A percentile compares a stretch with the other conserved stretches of the same genome.
These are phyloP conservation scores for Lepraria neglecta DNA, from an alignment of 495 filamentous ascomycete species.

Conservation along the genomic window DNA sequence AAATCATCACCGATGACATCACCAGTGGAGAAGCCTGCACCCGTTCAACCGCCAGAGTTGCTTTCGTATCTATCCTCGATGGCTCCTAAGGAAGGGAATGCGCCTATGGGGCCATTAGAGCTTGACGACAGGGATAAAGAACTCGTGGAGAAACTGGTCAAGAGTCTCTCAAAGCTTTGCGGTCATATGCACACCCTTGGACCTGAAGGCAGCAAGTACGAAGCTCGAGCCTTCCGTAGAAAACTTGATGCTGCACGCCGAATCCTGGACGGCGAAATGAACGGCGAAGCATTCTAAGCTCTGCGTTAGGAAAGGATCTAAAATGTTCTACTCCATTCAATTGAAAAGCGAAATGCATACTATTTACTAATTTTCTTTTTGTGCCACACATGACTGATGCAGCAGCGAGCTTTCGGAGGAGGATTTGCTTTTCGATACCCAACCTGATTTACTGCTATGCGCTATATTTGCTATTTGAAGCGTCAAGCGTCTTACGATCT, in stretches of 20 bases:
- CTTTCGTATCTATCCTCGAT: constrained; percentile 37
- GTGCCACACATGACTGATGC: neutral
- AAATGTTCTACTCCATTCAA: neutral
- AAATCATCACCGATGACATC: constrained; percentile 19
- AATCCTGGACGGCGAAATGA: constrained; percentile 59
- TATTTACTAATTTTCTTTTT: neutral
- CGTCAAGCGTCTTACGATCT: neutral
- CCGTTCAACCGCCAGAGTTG: constrained; percentile 39
- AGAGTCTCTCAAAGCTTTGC: constrained; percentile 65
- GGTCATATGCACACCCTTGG: constrained; percentile 57
- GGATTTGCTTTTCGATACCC: constrained; percentile 6
- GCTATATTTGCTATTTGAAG: neutral
- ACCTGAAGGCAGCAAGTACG: constrained; percentile 45
- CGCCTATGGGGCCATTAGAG: constrained; percentile 38
- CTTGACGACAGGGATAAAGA: constrained; percentile 63
- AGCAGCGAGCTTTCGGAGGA: constrained; percentile 3
- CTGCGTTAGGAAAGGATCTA: neutral
- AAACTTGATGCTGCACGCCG: constrained; percentile 67
- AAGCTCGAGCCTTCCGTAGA: constrained; percentile 56
- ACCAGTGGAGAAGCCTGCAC: constrained; percentile 29
- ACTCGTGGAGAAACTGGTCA: constrained; percentile 68
- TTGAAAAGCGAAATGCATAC: too few relatives aligned
- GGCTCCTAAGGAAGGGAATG: constrained; percentile 16
- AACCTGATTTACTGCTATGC: neutral
- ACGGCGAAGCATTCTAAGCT: constrained; percentile 28